A percentile compares a stretch with the other conserved stretches of the same genome.
phyloP scores from a whole-genome alignment of 2,329 filamentous ascomycete species.

The Ophiocordyceps camponoti-leonardi region DNA sequence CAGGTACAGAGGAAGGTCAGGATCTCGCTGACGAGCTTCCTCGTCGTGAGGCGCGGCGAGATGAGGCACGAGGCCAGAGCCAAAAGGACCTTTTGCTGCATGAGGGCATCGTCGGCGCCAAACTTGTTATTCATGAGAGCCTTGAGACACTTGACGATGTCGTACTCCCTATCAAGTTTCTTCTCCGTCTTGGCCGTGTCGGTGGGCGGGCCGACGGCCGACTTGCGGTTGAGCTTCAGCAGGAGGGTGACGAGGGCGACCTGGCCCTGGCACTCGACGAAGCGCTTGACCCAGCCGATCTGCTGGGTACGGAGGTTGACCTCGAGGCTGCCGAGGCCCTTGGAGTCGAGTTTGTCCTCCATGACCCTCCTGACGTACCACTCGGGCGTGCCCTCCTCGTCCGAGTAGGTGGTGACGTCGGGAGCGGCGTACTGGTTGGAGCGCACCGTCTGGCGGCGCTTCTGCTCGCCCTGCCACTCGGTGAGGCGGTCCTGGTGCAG shows the following conservation, averaged over 20 bases:
- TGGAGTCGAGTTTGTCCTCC: slow-evolving; percentile 84
- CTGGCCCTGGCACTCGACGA: slow-evolving; percentile 94
- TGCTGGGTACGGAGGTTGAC: slow-evolving; percentile 93
- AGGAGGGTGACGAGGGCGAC: slow-evolving; percentile 89
- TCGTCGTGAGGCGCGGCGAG: slow-evolving; percentile 74
- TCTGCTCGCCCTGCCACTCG: slow-evolving; percentile 89
- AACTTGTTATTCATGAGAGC: slow-evolving; percentile 99
- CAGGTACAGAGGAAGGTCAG: slow-evolving; percentile 93
- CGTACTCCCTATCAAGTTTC: slow-evolving; percentile 81
- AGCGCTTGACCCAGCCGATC: slow-evolving; percentile 92
- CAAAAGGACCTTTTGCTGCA: slow-evolving; percentile 78
- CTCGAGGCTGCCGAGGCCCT: slow-evolving; percentile 81
- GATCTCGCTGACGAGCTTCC: slow-evolving; percentile 91
- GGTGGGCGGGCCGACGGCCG: slow-evolving; percentile 53
- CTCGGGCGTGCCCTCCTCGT: slow-evolving; percentile 91
- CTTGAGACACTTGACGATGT: slow-evolving; percentile 95
- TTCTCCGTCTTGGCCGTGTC: slow-evolving; percentile 46
- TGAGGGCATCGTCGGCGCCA: slow-evolving; percentile 85
- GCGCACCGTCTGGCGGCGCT: slow-evolving; percentile 59
- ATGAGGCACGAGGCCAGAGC: slow-evolving; percentile 75
- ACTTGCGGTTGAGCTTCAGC: slow-evolving; percentile 81
- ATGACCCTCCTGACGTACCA: slow-evolving; percentile 97
- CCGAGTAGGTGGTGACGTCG: slow-evolving; percentile 60
- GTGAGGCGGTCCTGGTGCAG: slow-evolving; percentile 89
- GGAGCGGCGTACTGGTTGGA: slow-evolving; percentile 52